Evolutionary conservation across 352 stramenopile genomes (phyloP), one percentile per base, ranked within the genome.

Genomic region (Globisporangium heterothallicum): DNA sequence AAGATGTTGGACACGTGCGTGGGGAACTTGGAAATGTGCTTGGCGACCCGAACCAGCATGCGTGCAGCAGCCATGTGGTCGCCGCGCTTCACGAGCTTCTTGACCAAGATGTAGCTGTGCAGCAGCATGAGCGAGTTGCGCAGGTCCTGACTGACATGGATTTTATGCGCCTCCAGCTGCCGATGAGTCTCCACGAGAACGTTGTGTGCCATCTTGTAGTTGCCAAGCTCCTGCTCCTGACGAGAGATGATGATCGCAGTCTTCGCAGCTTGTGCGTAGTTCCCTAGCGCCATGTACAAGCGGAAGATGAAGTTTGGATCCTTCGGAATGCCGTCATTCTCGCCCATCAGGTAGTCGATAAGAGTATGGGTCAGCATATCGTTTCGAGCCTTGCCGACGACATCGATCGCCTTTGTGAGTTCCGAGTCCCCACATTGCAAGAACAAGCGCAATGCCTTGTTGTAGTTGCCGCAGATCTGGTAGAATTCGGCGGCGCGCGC

Each of bases 271-370:
- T 97, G 85, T 0, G 85, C 64, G 67, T 95, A 97, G 66, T 98
- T 97, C 16, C 86, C 90, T n/a, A 98, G 75, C 19, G 88, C 87
- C 75, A 98, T 82, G 70, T 98, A 98, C 14, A 98, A 61, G 0
- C 89, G 79, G 52, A 97, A 98, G 49, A 98, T 97, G 58, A 97
- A 94, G 58, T 97, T 92, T 5, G 91, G 89, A 54, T 98, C 93
- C 63, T 98, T 97, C 1, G 87, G 86, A 46, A 97, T 93, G 25
- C 92, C 92, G 58, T 97, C 90, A 35, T 85, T 88, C 59, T 98
- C 93, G 34, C 91, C 91, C 84, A 97, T 97, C n/a, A 98, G 67
- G 49, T 95, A 94, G 58, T 98, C 93, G 57, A 98, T 97, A 30
- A 98, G 63, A 40, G 86, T 96, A 70, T 98, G 89, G 42, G 92